A percentile compares a stretch with the other conserved stretches of the same genome.
These are phyloP conservation scores for Cryphonectria naterciae DNA, from an alignment of 2,329 filamentous ascomycete species.

Conservation along the genomic window DNA sequence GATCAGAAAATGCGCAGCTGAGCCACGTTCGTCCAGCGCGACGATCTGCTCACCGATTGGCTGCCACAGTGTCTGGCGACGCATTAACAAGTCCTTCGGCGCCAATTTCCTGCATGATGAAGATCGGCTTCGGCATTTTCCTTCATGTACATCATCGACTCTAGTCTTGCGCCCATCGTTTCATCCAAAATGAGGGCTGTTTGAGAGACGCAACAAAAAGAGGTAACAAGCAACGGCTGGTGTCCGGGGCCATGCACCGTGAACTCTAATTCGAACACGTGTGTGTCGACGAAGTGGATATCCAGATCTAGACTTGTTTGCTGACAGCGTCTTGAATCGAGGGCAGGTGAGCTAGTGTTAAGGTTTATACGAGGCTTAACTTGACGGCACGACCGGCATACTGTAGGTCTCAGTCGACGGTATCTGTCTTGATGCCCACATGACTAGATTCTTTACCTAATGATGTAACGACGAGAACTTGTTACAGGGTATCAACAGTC, in stretches of 20 bases:
- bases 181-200: background rate
- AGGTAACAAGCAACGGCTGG: background rate
- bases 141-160: background rate
- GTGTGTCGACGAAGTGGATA: too few species aligned
- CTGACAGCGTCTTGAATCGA: background rate
- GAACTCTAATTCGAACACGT: background rate
- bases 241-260: background rate
- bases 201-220: background rate
- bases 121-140: background rate
- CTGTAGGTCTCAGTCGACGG: background rate
- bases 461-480: too few species aligned
- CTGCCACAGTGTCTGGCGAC: background rate
- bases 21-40: too few species aligned
- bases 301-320: background rate
- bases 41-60: background rate
- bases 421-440: background rate
- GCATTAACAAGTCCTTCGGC: background rate
- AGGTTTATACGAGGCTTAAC: background rate
- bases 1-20: background rate
- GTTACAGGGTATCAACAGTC: background rate
- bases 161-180: background rate
- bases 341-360: background rate
- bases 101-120: background rate
- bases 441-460: background rate
- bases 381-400: too few species aligned